A percentile compares a stretch with the other conserved stretches of the same genome.
These are phyloP conservation scores for Xerocomus amazonicus DNA, from an alignment of 1,284 basidiomycete species.

Conservation along the genomic window DNA sequence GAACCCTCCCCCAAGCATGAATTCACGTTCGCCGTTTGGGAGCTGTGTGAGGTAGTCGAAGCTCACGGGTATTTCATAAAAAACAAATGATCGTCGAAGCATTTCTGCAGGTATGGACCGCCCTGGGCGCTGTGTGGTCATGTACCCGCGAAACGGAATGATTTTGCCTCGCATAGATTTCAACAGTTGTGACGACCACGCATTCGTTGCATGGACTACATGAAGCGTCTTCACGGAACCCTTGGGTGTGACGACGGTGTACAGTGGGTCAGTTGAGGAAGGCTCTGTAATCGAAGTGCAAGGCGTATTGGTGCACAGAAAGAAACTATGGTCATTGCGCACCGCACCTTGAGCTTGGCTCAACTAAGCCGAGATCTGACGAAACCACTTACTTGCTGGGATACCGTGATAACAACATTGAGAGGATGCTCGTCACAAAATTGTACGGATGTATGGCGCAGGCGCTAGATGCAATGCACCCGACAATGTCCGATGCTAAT, in stretches of 20 bases:
- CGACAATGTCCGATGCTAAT: conserved; percentile 35
- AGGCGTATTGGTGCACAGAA: conserved; percentile 40
- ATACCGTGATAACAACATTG: conserved; percentile 36
- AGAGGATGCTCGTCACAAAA: conserved; percentile 42
- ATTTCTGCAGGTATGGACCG: conserved; percentile 31
- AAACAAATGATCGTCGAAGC: conserved; percentile 39
- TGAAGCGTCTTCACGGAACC: conserved; percentile 42
- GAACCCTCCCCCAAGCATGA: conserved; percentile 51
- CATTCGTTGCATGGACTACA: conserved; percentile 62
- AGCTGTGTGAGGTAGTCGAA: conserved; percentile 59
- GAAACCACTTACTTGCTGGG: conserved; percentile 33
- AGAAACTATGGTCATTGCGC: conserved; percentile 29
- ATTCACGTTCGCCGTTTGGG: conserved; percentile 36
- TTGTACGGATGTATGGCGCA: conserved; percentile 48
- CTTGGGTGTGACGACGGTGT: conserved; percentile 41
- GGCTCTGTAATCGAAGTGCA: conserved; percentile 36
- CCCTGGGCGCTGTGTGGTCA: conserved; percentile 49
- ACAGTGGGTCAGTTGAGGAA: conserved; percentile 24
- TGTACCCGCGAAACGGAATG: conserved; percentile 47
- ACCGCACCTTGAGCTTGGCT: not conserved
- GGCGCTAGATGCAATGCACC: conserved; percentile 39
- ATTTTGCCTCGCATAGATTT: conserved; percentile 42
- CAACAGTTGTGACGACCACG: conserved; percentile 52
- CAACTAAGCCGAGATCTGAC: too few species aligned
- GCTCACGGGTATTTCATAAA: conserved; percentile 37